Evolutionary conservation across 2,329 filamentous ascomycete genomes (phyloP), one percentile per base, ranked within the genome.

Genomic region (Metarhizium anisopliae): DNA sequence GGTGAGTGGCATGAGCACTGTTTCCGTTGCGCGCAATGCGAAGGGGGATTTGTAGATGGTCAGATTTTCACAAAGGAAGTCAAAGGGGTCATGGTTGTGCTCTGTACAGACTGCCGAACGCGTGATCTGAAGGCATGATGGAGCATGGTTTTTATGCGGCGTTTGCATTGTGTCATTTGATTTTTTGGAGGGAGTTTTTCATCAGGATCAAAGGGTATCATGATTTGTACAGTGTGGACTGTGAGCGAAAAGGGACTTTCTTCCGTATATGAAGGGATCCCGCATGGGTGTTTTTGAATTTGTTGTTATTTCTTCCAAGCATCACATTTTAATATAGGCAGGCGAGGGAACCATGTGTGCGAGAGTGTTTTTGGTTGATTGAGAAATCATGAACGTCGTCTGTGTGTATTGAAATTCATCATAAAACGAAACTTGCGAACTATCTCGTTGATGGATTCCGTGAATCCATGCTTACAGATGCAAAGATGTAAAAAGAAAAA

Each of bases 1-100:
- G 85, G 84, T 13, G 93, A 97, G 74, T 99, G 94, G 92, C 94
- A 99, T 72, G 86, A 90, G 55, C 79, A 84, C 58, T 99, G 94
- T 71, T 99, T 99, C 74, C 84, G 86, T 55, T 99, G 94, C 68
- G 80, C 77, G 16, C 74, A 75, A 16, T 87, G 84, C 63, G 70
- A 75, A 11, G 80, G 79, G 40, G 77, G 79, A 0, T 86, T 87
- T 61, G 78, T 81, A 40, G 83, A 86, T 61, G 83, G 84, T 0
- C 81, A 85, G 66, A 81, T 86, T 61, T 86, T 86, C 66, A 81
- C 82, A 45, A 78, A 80, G 59, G 73, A 80, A 53, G 75, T 77
- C 25, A 61, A 65, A 1, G 74, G 72, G n/a, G 75, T 75, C 3
- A 76, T 73, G 58, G 70, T 81, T 50, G 78, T 85, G 20, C 69